Evolutionary conservation across 2,329 filamentous ascomycete genomes (phyloP).

Genomic region (Sphaerostilbella broomeana): DNA sequence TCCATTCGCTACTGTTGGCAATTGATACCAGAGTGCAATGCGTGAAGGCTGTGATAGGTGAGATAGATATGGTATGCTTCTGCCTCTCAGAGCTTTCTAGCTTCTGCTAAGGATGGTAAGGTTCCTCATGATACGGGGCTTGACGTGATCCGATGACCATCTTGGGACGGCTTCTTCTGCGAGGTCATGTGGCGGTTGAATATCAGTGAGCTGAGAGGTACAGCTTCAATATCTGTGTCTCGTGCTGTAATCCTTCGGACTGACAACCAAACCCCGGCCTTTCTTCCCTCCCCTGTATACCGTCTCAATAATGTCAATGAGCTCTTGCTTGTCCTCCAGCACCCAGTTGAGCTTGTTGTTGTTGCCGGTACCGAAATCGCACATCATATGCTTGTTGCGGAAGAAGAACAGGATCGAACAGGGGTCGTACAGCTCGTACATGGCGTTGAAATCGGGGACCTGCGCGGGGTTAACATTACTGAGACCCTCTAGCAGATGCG

Average conservation of each 20-base stretch:
- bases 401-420: constrained; percentile 97
- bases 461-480: not conserved
- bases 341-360: constrained; percentile 99
- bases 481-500: not conserved
- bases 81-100: too few relatives aligned
- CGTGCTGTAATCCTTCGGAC: constrained; percentile 61
- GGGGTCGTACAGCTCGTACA: constrained; percentile 89
- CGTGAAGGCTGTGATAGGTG: too few relatives aligned
- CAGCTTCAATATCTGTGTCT: constrained; percentile 14
- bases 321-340: constrained; percentile 89
- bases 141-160: too few relatives aligned
- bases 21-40: too few relatives aligned
- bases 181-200: too few relatives aligned
- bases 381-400: constrained; percentile 98
- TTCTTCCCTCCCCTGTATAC: constrained; percentile 99
- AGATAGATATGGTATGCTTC: too few relatives aligned
- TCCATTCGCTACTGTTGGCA: too few relatives aligned
- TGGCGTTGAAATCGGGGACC: constrained; percentile 53
- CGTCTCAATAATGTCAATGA: constrained; percentile 97
- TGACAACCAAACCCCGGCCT: constrained; percentile 90
- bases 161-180: too few relatives aligned
- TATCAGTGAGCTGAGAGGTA: not conserved
- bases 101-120: too few relatives aligned
- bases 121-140: too few relatives aligned
- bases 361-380: constrained; percentile 94